Base-by-base conservation (phyloP, 805 yeast species). In the Vanderwaltozyma yarrowii region DNA sequence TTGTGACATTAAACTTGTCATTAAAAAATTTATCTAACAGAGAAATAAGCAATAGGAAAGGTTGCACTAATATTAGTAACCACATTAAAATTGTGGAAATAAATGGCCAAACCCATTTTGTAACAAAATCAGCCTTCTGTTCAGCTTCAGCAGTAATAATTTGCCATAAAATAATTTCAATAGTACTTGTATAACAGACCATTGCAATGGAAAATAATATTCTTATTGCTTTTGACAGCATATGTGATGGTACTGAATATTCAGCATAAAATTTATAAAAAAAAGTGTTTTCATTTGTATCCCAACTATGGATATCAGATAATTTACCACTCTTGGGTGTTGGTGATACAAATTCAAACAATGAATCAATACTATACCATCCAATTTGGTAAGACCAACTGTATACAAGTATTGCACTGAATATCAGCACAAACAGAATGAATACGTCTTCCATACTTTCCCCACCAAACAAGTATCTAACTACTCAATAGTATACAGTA, bases 151-250 rank as follows among this genome's bases (percentile, higher is more conserved):
- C 51, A 6, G 48, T 46, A 36, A 47, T 46, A 12, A 59, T 56
- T 29, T 58, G 58, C 56, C 61, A 54, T 12, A 58, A 39, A 3
- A 57, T 51, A 27, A 59, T 51, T 38, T 58, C 64, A n/a, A 58
- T 46, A 2, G 60, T 46, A 2, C 51, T 41, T 11, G 49, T 39
- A 33, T 56, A 57, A 14, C 52, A 47, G 3, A 47, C 52, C 47
- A 54, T 50, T 1, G 60, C 52, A 10, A 45, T 13, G 2, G 58
- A 47, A 39, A 58, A 59, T 18, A 59, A 17, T 3, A 47, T 35
- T 31, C 59, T 40, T 21, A 56, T 43, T 16, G 39, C 37, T 14
- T 38, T 37, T 12, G 38, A 19, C 3, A 58, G 28, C 24, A 36
- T 45, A 18, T 43, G 38, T 2, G 62, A 59, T 8, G 61, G 44